Base-by-base conservation (phyloP, 192 early-diverging fungal species). In the Rhizophagus prolifer region DNA sequence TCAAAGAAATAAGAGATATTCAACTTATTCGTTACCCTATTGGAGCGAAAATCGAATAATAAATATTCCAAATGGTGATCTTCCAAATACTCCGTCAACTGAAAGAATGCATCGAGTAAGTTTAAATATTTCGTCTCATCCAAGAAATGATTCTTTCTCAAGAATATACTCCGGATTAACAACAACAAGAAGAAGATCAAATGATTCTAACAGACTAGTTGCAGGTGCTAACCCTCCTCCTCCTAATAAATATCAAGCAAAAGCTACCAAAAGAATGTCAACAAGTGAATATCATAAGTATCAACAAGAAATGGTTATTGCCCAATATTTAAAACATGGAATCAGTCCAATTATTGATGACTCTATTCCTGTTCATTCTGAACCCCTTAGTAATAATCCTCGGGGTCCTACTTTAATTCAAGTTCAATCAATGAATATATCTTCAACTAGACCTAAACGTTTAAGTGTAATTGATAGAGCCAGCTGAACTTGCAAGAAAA, bases 251-350 rank as follows among this genome's bases (percentile, higher is more conserved):
- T 19, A 69, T 44, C 31, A 69, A 16, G 46, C 26, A 25, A 41
- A 46, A 14, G 67, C 25, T 25, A 38, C 19, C 4, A 69, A 69
- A 46, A 69, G 21, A 19, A 69, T 69, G 67, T 46, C 67, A 69
- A 44, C 25, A 23, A 4, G 5, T 46, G 67, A 69, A 69, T 69
- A 69, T 69, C 67, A 69, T 26, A 69, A 38, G 12, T 69, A 46
- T 69, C 67, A 69, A 46, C 67, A 44, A 69, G 67, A 69, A 44
- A 38, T 69, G 36, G 36, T 69, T 46, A 1, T 4, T 69, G 67
- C 25, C 12, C 67, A 69, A 69, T 69, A 62, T 62, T 28, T 26
- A 62, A 23, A 28, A 62, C 25, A 62, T 62, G 61, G 61, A 62
- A 28, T 62, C 8, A 62, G 10, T 62, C 61, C 61, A 14, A 13